Base-by-base conservation (phyloP, 148 eudicot genomes). In the Suaeda aralocaspica region DNA sequence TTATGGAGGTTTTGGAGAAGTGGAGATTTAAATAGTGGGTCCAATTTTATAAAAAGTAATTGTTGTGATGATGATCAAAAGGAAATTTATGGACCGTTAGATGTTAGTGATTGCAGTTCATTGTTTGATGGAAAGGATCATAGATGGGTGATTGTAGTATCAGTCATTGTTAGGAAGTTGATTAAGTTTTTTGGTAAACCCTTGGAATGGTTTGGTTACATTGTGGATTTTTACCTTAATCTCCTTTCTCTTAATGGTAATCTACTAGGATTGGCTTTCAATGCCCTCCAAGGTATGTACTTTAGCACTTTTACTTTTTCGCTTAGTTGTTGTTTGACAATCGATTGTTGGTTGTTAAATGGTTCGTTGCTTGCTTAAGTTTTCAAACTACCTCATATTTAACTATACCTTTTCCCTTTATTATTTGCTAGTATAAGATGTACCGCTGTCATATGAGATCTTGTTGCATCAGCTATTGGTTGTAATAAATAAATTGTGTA, bases 121-220 rank as follows among this genome's bases (percentile, higher is more conserved):
- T 25, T 45, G 53, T 26, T 69, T 66, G 34, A 31, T 62, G 67
- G 64, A 4, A 75, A 72, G 24, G 81, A 91, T 52, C 81, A 69
- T 21, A 84, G 89, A 63, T 87, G 91, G 92, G 83, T 89, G n/a
- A 89, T 92, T 45, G 74, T 86, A 22, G 89, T 89, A 28, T 92
- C 96, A 13, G 84, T 92, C 5, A n/a, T 92, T 2, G 70, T 78
- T 41, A 66, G 90, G 61, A 92, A 84, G 78, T 41, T 92, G 11
- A 71, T 89, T 26, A 71, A 71, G 31, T 9, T 84, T 26, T 49
- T 83, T 15, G 77, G 78, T 48, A 84, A 81, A 77, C 97, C 92
- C n/a, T 74, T 92, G 85, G 84, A 80, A 66, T 80, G 83, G 81
- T 51, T 22, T 72, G 97, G 97, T 25, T 82, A 45, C 45, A 11